Percentiles rank a stretch among this genome's conserved stretches.
phyloP scores from a whole-genome alignment of 805 yeast genomes.

The Yarrowia keelungensis region DNA sequence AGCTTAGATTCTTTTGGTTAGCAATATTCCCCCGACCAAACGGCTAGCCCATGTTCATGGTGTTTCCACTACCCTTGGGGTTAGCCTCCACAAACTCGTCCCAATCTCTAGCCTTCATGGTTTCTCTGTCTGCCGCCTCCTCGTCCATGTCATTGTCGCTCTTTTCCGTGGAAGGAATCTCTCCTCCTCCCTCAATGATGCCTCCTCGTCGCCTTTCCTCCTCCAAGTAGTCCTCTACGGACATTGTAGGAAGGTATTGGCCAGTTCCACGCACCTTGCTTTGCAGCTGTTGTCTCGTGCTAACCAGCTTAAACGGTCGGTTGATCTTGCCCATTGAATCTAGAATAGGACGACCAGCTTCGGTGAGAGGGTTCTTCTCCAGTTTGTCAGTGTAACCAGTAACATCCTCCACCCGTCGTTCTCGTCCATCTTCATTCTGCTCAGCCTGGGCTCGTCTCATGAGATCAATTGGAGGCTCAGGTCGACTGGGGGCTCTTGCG shows the following conservation, averaged over 20 bases:
- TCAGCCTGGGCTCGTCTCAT: constrained; percentile 19
- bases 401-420: constrained; percentile 35
- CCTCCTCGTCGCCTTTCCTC: constrained; percentile 87
- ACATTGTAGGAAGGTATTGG: constrained; percentile 90
- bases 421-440: constrained; percentile 10
- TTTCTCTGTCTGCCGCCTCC: constrained; percentile 65
- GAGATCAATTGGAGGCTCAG: constrained; percentile 43
- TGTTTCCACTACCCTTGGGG: constrained; percentile 90
- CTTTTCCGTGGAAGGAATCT: constrained; percentile 53
- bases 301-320: constrained; percentile 80
- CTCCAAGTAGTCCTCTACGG: constrained; percentile 89
- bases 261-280: constrained; percentile 87
- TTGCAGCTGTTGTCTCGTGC: constrained; percentile 59
- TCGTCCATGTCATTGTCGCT: constrained; percentile 62
- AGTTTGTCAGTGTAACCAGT: constrained; percentile 69
- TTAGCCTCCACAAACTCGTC: constrained; percentile 90
- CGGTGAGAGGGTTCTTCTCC: constrained; percentile 53
- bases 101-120: constrained; percentile 84
- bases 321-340: constrained; percentile 78
- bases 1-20: no score
- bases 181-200: constrained; percentile 55
- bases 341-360: constrained; percentile 55
- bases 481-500: constrained; percentile 49
- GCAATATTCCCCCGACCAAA: no score
- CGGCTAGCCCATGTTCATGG: constrained; percentile 63